Base-by-base conservation (phyloP, 768 basidiomycete species). In the Rhodotorula sphaerocarpa region DNA sequence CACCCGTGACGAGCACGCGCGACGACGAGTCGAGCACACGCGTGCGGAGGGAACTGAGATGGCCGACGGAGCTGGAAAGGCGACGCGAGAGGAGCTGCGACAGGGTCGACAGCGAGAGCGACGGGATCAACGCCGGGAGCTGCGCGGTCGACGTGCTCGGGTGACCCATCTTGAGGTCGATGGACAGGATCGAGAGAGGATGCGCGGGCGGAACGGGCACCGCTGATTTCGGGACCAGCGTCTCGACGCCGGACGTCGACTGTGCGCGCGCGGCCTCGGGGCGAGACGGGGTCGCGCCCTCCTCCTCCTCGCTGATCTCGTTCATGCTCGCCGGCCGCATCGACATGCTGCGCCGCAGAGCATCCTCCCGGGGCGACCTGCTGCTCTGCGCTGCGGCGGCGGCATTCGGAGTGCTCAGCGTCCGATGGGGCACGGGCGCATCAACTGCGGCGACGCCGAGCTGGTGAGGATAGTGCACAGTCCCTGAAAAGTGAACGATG, bases 1-100 rank as follows among this genome's bases (percentile, higher is more conserved):
- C 95, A 63, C 95, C 95, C 28, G 95, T 97, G 61, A 99, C 90
- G 67, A 99, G 84, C 53, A 99, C 90, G 75, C 95, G 90, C 72
- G 90, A 93, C 1, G 89, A 87, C 10, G 85, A 90, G 75, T 96
- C 92, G 74, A 87, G 80, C 20, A 97, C 84, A 44, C 95, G 88
- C 53, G 82, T 80, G 39, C 86, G 85, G 65, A 99, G 85, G 70
- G 86, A 86, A 63, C 86, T 82, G 63, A 97, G 82, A 74, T 96
- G 91, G 28, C 80, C 79, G 58, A 88, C 75, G 27, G 90, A 82
- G 28, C 83, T 76, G 21, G 78, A 78, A 70, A 99, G 83, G 43
- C 90, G 85, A 61, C 88, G 88, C 73, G 90, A 88, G 46, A 97
- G 77, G 44, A 99, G 83, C 59, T 88, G 88, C 50, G 92, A 88